A percentile compares a stretch with the other conserved stretches of the same genome.
These are phyloP conservation scores for Candida broadrunensis DNA, from an alignment of 805 yeast genomes.

Conservation along the genomic window DNA sequence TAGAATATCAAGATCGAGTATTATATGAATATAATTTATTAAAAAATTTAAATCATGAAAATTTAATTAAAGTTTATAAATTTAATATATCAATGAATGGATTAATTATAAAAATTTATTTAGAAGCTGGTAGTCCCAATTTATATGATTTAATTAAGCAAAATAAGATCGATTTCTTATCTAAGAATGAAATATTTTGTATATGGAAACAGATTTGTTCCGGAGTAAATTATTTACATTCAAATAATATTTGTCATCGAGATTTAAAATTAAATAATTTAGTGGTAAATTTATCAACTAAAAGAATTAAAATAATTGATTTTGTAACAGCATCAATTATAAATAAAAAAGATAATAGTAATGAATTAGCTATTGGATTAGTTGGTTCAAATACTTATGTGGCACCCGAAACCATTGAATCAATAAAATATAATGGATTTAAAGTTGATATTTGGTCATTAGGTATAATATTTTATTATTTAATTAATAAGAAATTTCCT, in stretches of 20 bases:
- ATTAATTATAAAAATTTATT: slow-evolving; percentile 22
- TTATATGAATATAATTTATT: slow-evolving; percentile 35
- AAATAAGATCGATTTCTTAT: background rate
- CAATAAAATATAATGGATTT: slow-evolving; percentile 37
- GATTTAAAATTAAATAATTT: slow-evolving; percentile 51
- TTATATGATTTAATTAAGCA: slow-evolving; percentile 11
- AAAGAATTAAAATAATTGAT: slow-evolving; percentile 44
- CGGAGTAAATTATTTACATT: slow-evolving; percentile 41
- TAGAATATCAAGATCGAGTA: slow-evolving; percentile 38
- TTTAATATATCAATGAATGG: slow-evolving; percentile 21
- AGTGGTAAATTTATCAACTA: slow-evolving; percentile 23
- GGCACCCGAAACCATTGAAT: slow-evolving; percentile 46
- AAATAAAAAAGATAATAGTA: slow-evolving; percentile 6
- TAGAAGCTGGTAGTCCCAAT: slow-evolving; percentile 30
- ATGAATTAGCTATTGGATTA: slow-evolving; percentile 33
- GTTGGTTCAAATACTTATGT: slow-evolving; percentile 45
- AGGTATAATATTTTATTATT: slow-evolving; percentile 39
- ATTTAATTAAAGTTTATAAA: slow-evolving; percentile 33
- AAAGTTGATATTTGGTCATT: slow-evolving; percentile 49
- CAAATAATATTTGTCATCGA: slow-evolving; percentile 39
- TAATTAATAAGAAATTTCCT: slow-evolving; percentile 33
- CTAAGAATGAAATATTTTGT: slow-evolving; percentile 17
- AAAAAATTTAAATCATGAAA: slow-evolving; percentile 20
- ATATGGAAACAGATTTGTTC: slow-evolving; percentile 40
- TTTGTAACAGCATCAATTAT: slow-evolving; percentile 31